Percentiles rank a stretch among this genome's conserved stretches.
These are phyloP conservation scores for Suillus lakei DNA, from an alignment of 768 basidiomycete species.

Conservation along the genomic window DNA sequence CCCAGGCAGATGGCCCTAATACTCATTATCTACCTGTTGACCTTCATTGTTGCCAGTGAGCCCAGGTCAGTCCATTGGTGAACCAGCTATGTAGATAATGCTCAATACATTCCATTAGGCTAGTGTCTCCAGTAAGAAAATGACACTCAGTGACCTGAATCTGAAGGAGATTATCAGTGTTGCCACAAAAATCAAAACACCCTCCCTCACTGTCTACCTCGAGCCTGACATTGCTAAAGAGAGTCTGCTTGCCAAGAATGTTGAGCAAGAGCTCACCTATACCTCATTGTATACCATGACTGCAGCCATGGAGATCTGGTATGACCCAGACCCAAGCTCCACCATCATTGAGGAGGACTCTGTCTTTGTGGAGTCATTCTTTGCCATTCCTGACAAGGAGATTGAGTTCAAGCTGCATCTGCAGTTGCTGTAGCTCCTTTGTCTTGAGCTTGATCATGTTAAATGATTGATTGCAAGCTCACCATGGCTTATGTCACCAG, in stretches of 20 bases:
- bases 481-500: conserved; percentile 95
- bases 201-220: conserved; percentile 92
- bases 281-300: conserved; percentile 95
- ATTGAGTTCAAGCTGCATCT: conserved; percentile 89
- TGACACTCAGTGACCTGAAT: conserved; percentile 98
- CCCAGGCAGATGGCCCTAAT: conserved; percentile 65
- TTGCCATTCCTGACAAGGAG: conserved; percentile 97
- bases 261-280: conserved; percentile 92
- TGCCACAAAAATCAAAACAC: conserved; percentile 99
- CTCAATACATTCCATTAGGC: conserved; percentile 99
- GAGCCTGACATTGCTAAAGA: conserved; percentile 70
- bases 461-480: conserved; percentile 97
- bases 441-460: conserved; percentile 93
- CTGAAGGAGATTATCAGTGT: conserved; percentile 99
- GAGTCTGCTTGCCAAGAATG: conserved; percentile 73
- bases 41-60: conserved; percentile 88
- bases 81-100: conserved; percentile 99
- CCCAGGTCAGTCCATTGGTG: conserved; percentile 98
- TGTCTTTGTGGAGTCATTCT: conserved; percentile 98
- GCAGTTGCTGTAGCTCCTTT: conserved; percentile 96
- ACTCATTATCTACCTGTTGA: conserved; percentile 95
- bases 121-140: conserved; percentile 99
- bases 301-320: conserved; percentile 95
- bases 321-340: conserved; percentile 89
- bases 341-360: conserved; percentile 97